These are phyloP conservation scores for Pseudocercospora vitis DNA, from an alignment of 2,329 filamentous ascomycete genomes.

Conservation along the genomic window DNA sequence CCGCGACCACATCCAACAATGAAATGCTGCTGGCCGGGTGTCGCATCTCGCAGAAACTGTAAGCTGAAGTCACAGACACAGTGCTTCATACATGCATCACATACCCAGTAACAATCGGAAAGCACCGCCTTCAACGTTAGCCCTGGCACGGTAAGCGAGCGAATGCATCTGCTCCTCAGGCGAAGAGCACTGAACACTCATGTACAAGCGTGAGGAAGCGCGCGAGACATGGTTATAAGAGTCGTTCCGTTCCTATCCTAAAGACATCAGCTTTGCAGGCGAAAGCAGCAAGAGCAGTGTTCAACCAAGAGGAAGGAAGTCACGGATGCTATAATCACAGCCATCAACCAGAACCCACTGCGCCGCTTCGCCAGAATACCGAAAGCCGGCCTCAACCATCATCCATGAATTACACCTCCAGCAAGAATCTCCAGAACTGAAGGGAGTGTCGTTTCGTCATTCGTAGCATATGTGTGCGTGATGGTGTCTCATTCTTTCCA, in stretches of 20 bases:
- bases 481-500: neutral
- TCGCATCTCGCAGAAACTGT: neutral
- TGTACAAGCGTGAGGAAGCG: neutral
- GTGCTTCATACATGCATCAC: neutral
- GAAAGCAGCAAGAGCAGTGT: slow-evolving; percentile 5
- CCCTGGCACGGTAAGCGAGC: neutral
- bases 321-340: slow-evolving; percentile 2
- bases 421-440: neutral
- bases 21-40: neutral
- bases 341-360: slow-evolving; percentile 2
- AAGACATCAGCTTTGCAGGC: neutral
- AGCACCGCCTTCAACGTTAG: neutral
- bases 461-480: slow-evolving; percentile 2
- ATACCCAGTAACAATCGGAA: neutral
- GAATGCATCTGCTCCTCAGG: neutral
- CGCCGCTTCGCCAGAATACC: slow-evolving; percentile 8
- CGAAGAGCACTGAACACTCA: neutral
- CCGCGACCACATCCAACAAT: too few species aligned
- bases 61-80: too few species aligned
- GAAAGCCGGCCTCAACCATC: slow-evolving; percentile 2
- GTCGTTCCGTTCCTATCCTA: slow-evolving; percentile 4
- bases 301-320: slow-evolving; percentile 7
- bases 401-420: slow-evolving; percentile 3
- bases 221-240: neutral
- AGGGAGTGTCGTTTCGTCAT: slow-evolving; percentile 5